Conservation (phyloP, 345 rosid genomes). For the Bretschneidera sinensis region DNA sequence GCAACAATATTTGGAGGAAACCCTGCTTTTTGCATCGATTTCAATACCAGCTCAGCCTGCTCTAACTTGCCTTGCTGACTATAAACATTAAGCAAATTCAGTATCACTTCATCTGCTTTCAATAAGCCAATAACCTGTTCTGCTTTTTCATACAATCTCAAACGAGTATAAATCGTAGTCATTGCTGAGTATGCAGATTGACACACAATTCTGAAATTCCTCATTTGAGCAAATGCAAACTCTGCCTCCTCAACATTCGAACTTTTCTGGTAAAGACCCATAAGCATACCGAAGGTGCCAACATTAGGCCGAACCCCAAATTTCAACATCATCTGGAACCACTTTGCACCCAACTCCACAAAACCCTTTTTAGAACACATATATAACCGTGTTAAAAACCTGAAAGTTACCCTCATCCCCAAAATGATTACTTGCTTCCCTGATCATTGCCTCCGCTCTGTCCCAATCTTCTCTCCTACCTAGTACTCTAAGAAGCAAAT, state of each 20-base stretch:
- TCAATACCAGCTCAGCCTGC: slow-evolving; percentile 55
- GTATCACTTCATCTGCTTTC: slow-evolving; percentile 47
- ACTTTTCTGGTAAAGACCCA: slow-evolving; percentile 72
- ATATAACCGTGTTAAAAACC: slow-evolving; percentile 70
- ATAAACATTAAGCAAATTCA: slow-evolving; percentile 69
- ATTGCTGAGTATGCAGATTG: slow-evolving; percentile 85
- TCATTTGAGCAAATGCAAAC: slow-evolving; percentile 61
- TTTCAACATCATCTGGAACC: slow-evolving; percentile 83
- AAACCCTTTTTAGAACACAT: slow-evolving; percentile 54
- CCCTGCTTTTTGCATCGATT: slow-evolving; percentile 52
- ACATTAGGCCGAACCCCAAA: slow-evolving; percentile 59
- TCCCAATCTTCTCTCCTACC: slow-evolving; percentile 75
- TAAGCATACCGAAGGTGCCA: slow-evolving; percentile 85
- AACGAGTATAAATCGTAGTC: slow-evolving; percentile 80
- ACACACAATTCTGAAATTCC: slow-evolving; percentile 56
- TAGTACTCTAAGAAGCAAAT: slow-evolving; percentile 66
- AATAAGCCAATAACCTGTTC: slow-evolving; percentile 57
- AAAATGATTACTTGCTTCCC: slow-evolving; percentile 28
- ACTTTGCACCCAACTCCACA: slow-evolving; percentile 49
- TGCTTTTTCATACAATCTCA: slow-evolving; percentile 65
- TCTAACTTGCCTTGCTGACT: slow-evolving; percentile 77
- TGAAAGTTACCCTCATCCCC: slow-evolving; percentile 42
- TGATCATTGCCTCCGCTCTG: slow-evolving; percentile 49
- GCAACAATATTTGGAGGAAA: slow-evolving; percentile 63
- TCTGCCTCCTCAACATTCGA: slow-evolving; percentile 78